Evolutionary conservation across 345 rosid genomes (phyloP), one percentile per base, ranked within the genome.

Genomic region (Dipteronia sinensis): DNA sequence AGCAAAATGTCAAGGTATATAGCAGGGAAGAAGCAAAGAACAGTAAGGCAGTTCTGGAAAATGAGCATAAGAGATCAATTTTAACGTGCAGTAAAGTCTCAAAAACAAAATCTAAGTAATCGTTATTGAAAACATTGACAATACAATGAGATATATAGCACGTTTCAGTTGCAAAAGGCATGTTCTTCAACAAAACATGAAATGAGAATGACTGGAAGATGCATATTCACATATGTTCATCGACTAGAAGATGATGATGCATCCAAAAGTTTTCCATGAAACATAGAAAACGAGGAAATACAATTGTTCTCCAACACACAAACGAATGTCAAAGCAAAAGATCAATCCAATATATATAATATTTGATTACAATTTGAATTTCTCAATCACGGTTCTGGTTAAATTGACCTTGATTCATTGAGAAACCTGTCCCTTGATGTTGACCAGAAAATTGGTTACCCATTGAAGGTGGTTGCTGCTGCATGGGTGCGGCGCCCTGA

Each of bases 391-490:
- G 27, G 20, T 55, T 51, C 71, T 51, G n/a, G 71, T 65, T 13
- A 16, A 31, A 58, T 31, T 51, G 19, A 66, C 25, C 78, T 34
- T 53, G 62, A 20, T 75, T 29, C 17, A 4, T 2, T 0, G 61
- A 8, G 63, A 49, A 10, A 74, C 66, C 22, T 4, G 67, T 13
- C 51, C 67, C 82, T 61, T 58, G 59, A 70, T 17, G 74, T 49
- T 73, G 84, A 75, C 65, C 65, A 1, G 76, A 56, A 73, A 27
- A 46, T 44, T 73, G 83, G 72, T 65, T 42, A 63, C 47, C 76
- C 66, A 63, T 59, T 20, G 82, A 56, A 17, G 79, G 29, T 76
- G 80, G 78, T 58, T 83, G 90, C 61, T 76, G 82, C 49, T 77
- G 82, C 67, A 42, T 61, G 34, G 80, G 59, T 8, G 80, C 74